Conservation (phyloP, 2,329 filamentous ascomycete species). For the Fusarium brevicatenulatum region DNA sequence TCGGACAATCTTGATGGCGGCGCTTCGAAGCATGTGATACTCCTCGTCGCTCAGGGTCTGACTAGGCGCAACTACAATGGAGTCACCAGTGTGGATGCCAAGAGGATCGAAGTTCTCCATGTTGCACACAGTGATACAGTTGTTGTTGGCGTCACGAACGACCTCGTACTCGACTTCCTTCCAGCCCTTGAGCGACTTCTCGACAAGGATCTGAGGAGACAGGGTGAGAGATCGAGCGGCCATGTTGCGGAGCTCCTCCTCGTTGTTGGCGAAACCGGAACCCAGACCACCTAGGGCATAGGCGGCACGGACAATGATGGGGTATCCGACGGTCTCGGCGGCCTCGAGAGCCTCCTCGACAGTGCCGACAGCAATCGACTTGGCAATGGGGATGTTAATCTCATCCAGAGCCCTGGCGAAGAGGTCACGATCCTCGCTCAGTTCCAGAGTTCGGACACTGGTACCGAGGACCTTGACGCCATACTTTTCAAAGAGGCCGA, state of each 20-base stretch:
- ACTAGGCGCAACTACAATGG: conserved; percentile 95
- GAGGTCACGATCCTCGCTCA: conserved; percentile 93
- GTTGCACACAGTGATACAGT: conserved; percentile 98
- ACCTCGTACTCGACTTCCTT: conserved; percentile 99
- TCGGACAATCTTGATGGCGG: conserved; percentile 97
- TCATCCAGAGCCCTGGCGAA: conserved; percentile 96
- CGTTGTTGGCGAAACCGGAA: conserved; percentile 93
- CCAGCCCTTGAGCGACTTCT: conserved; percentile 99
- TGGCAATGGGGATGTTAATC: conserved; percentile 96
- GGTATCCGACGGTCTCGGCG: conserved; percentile 88
- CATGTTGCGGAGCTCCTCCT: conserved; percentile 93
- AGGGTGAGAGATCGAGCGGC: conserved; percentile 91
- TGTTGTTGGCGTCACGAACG: conserved; percentile 95
- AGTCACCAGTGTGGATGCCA: conserved; percentile 97
- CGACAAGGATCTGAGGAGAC: conserved; percentile 94
- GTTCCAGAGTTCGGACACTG: conserved; percentile 91
- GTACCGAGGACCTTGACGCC: conserved; percentile 96
- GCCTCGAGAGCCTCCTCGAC: conserved; percentile 92
- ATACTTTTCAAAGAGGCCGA: conserved; percentile 94
- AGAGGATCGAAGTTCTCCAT: conserved; percentile 91
- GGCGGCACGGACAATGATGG: conserved; percentile 96
- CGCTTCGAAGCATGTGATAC: conserved; percentile 98
- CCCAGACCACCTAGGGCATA: conserved; percentile 96
- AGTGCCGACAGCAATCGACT: conserved; percentile 91
- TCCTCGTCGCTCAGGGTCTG: conserved; percentile 98